Evolutionary conservation across 176 grass and related monocot species (phyloP), one percentile per base, ranked within the genome.

Genomic region (Cymbopogon citratus): DNA sequence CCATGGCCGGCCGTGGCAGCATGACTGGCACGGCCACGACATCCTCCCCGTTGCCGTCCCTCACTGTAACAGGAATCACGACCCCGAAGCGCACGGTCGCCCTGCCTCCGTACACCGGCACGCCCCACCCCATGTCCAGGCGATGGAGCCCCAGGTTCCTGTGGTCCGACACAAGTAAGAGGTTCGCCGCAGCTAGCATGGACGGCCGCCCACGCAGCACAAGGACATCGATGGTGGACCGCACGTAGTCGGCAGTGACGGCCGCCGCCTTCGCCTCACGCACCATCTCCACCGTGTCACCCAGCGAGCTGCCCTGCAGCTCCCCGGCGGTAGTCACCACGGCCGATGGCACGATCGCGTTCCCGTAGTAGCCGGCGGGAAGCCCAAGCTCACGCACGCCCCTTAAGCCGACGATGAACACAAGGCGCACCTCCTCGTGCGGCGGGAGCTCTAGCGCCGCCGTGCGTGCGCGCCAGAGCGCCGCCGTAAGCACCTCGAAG

Each of bases 291-390:
- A 86, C 40, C 33, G 38, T 60, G 51, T 85, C 83, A 3, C 40
- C 71, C 7, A 85, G 21, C 5, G 71, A 74, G 13, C 40, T 13
- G 5, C 33, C 40, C 2, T 19, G 25, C 26, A 91, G 77, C 25
- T 19, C 66, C 5, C 25, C 77, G 3, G 21, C 81, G 29, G 81
- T 48, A 23, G 76, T 12, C n/a, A 74, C 0, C 57, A 10, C 81
- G 18, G 71, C 41, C 41, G 25, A 1, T 14, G 38, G 18, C 7
- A 80, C 57, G 57, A 60, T 41, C 23, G 86, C 89, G 68, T 91
- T 91, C 21, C 89, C 86, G 63, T 91, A 88, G 86, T 78, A 88
- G 0, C 86, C 90, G 1, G 18, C 12, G 1, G 86, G 90, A 0
- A 91, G 45, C 13, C 1, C 39, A n/a, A 84, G 64, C 10, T 68